phyloP scores from a whole-genome alignment of 768 basidiomycete genomes.

The Leucocoprinus sp. region DNA sequence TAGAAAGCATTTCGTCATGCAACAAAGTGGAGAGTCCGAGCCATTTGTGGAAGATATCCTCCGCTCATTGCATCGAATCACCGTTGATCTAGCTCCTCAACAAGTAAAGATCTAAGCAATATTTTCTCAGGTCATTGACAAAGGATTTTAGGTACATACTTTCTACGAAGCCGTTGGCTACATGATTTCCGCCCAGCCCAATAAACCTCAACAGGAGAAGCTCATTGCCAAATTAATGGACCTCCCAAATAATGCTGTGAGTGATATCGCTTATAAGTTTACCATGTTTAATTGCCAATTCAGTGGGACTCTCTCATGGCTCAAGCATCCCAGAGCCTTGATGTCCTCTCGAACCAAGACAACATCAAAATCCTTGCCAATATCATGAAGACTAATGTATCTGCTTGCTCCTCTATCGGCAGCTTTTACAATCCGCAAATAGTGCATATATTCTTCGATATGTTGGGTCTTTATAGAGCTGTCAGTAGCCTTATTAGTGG shows the following conservation, averaged over 20 bases:
- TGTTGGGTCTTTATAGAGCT: conserved; percentile 96
- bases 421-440: conserved; percentile 97
- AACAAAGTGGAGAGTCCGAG: conserved; percentile 93
- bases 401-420: conserved; percentile 94
- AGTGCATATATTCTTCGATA: conserved; percentile 91
- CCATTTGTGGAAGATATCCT: conserved; percentile 98
- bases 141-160: conserved; percentile 62
- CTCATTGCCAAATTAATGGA: conserved; percentile 95
- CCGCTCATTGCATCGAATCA: conserved; percentile 84
- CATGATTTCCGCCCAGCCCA: conserved; percentile 99
- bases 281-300: conserved; percentile 6
- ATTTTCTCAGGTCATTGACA: background rate
- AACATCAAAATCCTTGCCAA: conserved; percentile 97
- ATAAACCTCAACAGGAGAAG: conserved; percentile 94
- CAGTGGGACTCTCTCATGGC: conserved; percentile 98
- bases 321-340: conserved; percentile 87
- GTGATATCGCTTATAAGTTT: conserved; percentile 20
- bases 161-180: conserved; percentile 99
- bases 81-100: conserved; percentile 87
- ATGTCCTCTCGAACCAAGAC: conserved; percentile 82
- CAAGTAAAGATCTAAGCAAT: conserved; percentile 38
- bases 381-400: conserved; percentile 96
- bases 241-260: conserved; percentile 88
- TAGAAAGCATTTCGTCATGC: conserved; percentile 96
- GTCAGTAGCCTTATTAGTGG: conserved; percentile 95